Conservation (phyloP, 331 rosid genomes). For the Cydonia oblonga region DNA sequence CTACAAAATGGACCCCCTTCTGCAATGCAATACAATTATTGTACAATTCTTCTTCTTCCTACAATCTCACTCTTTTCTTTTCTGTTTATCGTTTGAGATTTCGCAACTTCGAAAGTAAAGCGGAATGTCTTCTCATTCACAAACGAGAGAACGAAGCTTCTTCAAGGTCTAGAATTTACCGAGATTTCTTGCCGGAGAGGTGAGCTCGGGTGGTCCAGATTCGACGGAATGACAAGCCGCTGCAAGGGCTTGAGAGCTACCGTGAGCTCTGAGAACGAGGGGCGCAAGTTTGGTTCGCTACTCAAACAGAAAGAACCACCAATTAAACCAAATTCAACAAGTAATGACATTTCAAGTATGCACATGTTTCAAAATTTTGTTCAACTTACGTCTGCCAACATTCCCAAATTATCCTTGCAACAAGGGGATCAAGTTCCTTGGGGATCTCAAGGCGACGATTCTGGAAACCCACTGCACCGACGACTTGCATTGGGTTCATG, state of each 20-base stretch:
- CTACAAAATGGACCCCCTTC: constrained; percentile 50
- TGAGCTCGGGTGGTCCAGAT: constrained; percentile 61
- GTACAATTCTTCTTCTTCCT: constrained; percentile 1
- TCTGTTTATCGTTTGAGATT: constrained; percentile 2
- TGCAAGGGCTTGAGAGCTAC: constrained; percentile 78
- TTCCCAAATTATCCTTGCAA: constrained; percentile 81
- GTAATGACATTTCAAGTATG: neutral
- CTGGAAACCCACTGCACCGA: constrained; percentile 98
- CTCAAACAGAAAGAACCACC: constrained; percentile 9
- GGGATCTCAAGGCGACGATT: constrained; percentile 91
- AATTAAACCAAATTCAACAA: neutral
- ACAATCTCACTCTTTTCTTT: neutral
- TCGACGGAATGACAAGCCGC: constrained; percentile 53
- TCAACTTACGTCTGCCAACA: constrained; percentile 94
- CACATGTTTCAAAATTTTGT: neutral
- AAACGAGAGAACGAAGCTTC: constrained; percentile 22
- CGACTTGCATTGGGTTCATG: constrained; percentile 99
- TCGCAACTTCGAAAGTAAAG: neutral
- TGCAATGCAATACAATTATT: constrained; percentile 14
- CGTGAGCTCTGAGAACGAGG: constrained; percentile 69
- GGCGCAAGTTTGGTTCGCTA: constrained; percentile 91
- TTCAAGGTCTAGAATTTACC: constrained; percentile 72
- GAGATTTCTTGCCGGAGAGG: constrained; percentile 61
- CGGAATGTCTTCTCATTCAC: constrained; percentile 46
- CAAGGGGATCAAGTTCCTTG: constrained; percentile 80